phyloP scores from a whole-genome alignment of 139 green algal species.

The Closterium sp. region DNA sequence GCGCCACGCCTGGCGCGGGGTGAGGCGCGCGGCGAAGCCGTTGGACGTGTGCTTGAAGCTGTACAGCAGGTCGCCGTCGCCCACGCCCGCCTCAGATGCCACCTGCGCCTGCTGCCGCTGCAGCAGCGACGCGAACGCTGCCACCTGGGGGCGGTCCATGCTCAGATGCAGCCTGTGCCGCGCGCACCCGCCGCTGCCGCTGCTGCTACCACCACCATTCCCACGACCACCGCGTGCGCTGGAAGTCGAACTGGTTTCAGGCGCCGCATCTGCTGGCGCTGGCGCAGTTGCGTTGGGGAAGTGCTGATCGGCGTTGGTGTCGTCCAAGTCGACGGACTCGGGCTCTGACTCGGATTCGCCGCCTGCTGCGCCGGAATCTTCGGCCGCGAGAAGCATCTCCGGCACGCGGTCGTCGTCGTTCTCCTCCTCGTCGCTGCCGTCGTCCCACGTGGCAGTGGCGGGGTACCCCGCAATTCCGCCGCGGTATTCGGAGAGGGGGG shows the following conservation, averaged over 20 bases:
- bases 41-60: conserved; percentile 21
- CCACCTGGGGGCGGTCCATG: neutral
- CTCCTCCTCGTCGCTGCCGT: neutral
- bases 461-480: neutral
- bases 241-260: too few species aligned
- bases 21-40: conserved; percentile 22
- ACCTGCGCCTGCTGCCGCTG: neutral
- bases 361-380: neutral
- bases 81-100: neutral
- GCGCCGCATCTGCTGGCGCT: too few species aligned
- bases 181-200: neutral
- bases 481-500: neutral
- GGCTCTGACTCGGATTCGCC: too few species aligned
- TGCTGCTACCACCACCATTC: neutral
- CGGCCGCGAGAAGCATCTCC: neutral
- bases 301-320: neutral
- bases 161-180: neutral
- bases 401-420: neutral
- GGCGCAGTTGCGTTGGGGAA: neutral
- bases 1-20: neutral
- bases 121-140: neutral
- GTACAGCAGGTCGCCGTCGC: neutral
- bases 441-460: neutral
- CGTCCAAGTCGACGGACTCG: neutral
- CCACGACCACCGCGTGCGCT: neutral